Evolutionary conservation across 2,329 filamentous ascomycete species (phyloP), one percentile per base, ranked within the genome.

Genomic region (Bipolaris zeicola): DNA sequence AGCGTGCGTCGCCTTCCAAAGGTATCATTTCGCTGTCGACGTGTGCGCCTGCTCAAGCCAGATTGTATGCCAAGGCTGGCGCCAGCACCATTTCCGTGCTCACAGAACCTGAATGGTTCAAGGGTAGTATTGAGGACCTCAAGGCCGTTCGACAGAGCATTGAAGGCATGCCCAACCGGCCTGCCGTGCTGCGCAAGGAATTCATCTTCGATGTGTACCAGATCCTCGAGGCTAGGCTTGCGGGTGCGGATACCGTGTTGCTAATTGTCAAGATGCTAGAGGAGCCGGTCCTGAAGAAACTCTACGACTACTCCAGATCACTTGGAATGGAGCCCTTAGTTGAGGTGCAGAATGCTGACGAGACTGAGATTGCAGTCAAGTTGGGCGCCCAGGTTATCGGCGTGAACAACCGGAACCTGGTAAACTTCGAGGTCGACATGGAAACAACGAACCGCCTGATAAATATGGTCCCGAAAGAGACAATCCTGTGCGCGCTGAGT

Each of bases 191-290:
- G 28, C 88, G 96, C 22, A 99, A 99, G 74, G 95, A 99, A 68
- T 99, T 99, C 70, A 87, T 99, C 38, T 99, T 98, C 70, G 93
- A 98, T 43, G 92, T 98, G 74, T 99, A 99, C 73, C 95, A 99
- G 76, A 98, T 99, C 51, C 83, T 99, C 6, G 95, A 99, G 77
- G 95, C 93, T 26, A 85, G 96, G 45, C 80, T 99, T 53, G 92
- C 94, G 11, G 95, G 95, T 63, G 95, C 95, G 6, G 94, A 99
- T 76, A 97, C 94, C 0, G 89, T 99, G 16, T 82, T 99, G 24
- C 84, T 99, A 18, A 99, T 99, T 65, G 95, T 99, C 49, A 99
- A 99, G 81, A 99, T 99, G 95, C 85, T 99, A 10, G 89, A 94
- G 58, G 80, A 85, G 24, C 85, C 87, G 26, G 82, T 90, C 3